phyloP scores from a whole-genome alignment of 2,329 filamentous ascomycete genomes.

The Colletotrichum sp. region DNA sequence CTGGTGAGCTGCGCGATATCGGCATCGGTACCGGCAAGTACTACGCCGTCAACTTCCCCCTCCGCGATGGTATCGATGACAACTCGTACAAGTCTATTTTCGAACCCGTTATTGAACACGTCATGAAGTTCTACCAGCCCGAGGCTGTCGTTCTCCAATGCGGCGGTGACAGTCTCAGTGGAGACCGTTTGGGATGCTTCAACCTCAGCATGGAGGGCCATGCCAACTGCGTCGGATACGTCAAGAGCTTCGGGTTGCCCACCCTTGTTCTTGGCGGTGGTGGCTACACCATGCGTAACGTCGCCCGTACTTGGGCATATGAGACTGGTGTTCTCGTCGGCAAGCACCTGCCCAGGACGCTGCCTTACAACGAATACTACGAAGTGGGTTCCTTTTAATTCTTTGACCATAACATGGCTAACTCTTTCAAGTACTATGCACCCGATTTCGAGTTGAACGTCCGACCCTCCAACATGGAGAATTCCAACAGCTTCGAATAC shows the following conservation, averaged over 20 bases:
- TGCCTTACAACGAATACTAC: conserved; percentile 98
- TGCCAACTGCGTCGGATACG: conserved; percentile 90
- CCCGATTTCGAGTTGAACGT: conserved; percentile 92
- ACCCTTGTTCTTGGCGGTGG: conserved; percentile 94
- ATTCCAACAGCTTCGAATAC: conserved; percentile 84
- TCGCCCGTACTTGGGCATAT: conserved; percentile 95
- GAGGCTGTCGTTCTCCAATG: conserved; percentile 95
- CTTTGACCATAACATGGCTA: no score
- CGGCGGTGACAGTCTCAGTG: conserved; percentile 92
- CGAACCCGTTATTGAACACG: conserved; percentile 84
- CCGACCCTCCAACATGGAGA: conserved; percentile 86
- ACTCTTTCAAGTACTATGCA: conserved; percentile 78
- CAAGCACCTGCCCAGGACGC: conserved; percentile 78
- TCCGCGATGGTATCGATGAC: conserved; percentile 92
- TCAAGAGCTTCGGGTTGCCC: conserved; percentile 84
- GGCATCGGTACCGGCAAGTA: conserved; percentile 89
- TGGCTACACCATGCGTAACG: conserved; percentile 96
- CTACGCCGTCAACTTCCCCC: conserved; percentile 89
- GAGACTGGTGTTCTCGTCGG: conserved; percentile 92
- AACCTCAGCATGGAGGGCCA: conserved; percentile 97
- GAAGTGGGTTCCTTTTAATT: no score
- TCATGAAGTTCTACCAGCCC: conserved; percentile 87
- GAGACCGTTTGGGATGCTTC: conserved; percentile 94
- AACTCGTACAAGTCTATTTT: conserved; percentile 90
- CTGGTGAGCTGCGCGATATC: conserved; percentile 84